Evolutionary conservation across 78 protist genomes (phyloP).

Genomic region (Emiliania huxleyi): DNA sequence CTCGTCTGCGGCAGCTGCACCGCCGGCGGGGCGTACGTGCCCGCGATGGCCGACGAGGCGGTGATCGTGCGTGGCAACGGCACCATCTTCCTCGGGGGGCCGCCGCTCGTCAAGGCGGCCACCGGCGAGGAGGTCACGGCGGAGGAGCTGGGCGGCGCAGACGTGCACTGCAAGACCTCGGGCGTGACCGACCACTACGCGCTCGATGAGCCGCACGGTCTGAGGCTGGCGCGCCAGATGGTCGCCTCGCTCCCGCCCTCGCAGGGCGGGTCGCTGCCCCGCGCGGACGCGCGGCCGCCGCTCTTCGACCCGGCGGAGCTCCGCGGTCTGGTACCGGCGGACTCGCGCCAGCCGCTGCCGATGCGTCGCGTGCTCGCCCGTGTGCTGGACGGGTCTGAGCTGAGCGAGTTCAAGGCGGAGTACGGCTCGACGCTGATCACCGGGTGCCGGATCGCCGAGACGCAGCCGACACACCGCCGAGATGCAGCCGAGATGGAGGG

Average conservation of each 20-base stretch:
- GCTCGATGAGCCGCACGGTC: conserved; percentile 85
- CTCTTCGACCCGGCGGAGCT: neutral
- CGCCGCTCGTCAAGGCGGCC: conserved; percentile 95
- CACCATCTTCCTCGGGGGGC: conserved; percentile 95
- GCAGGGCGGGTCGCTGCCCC: neutral
- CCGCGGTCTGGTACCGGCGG: neutral
- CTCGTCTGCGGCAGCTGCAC: conserved; percentile 98
- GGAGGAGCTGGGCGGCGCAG: conserved; percentile 94
- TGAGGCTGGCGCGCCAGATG: conserved; percentile 37
- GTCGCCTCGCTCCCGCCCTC: neutral
- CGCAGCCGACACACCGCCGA: no score
- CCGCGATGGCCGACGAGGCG: conserved; percentile 95
- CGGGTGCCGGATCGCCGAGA: conserved; percentile 87
- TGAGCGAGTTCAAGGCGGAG: conserved; percentile 89
- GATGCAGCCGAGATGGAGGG: no score
- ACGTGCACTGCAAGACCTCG: conserved; percentile 84
- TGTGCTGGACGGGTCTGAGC: conserved; percentile 88
- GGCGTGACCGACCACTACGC: conserved; percentile 94
- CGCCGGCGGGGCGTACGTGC: conserved; percentile 97
- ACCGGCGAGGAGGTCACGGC: conserved; percentile 87
- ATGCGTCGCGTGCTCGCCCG: conserved; percentile 76
- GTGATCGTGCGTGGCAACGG: conserved; percentile 87
- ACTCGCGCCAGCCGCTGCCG: neutral
- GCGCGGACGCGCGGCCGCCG: neutral
- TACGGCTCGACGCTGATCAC: conserved; percentile 89